Percentiles rank a stretch among this genome's conserved stretches.
phyloP scores from a whole-genome alignment of 208 protist species.

The Crithidia expoeki region DNA sequence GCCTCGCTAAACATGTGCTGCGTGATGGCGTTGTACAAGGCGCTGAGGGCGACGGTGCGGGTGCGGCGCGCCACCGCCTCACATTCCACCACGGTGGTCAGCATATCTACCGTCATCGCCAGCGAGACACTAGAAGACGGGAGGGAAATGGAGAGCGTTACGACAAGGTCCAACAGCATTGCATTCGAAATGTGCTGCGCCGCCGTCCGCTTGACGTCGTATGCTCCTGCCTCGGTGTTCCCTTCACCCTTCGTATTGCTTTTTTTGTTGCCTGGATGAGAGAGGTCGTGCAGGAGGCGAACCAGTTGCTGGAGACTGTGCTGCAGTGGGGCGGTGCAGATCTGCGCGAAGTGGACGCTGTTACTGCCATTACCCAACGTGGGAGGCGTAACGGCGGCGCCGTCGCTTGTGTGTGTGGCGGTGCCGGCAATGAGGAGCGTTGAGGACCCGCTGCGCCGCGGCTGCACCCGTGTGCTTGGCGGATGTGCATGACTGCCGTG shows the following conservation, averaged over 20 bases:
- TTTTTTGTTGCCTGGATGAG: neutral
- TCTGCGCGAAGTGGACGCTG: conserved; percentile 16
- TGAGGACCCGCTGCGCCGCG: conserved; percentile 5
- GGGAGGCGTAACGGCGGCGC: neutral
- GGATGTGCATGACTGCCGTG: neutral
- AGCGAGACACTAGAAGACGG: conserved; percentile 35
- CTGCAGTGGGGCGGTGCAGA: conserved; percentile 32
- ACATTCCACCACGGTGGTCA: conserved; percentile 66
- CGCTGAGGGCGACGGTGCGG: conserved; percentile 51
- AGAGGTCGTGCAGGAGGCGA: conserved; percentile 33
- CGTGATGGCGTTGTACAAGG: conserved; percentile 47
- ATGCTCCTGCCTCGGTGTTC: conserved; percentile 16
- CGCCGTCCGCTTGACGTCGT: conserved; percentile 56
- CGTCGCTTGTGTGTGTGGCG: neutral
- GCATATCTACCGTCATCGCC: conserved; percentile 44
- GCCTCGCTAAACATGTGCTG: conserved; percentile 19
- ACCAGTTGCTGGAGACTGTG: conserved; percentile 43
- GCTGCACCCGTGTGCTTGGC: neutral
- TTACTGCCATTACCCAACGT: neutral
- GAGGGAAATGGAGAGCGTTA: conserved; percentile 52
- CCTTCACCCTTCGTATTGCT: neutral
- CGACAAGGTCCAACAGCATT: conserved; percentile 63
- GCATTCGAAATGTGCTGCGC: conserved; percentile 54
- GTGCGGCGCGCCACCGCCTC: conserved; percentile 45
- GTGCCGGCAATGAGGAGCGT: neutral